A percentile compares a stretch with the other conserved stretches of the same genome.
These are phyloP conservation scores for Clausena lansium DNA, from an alignment of 345 rosid genomes.

Conservation along the genomic window DNA sequence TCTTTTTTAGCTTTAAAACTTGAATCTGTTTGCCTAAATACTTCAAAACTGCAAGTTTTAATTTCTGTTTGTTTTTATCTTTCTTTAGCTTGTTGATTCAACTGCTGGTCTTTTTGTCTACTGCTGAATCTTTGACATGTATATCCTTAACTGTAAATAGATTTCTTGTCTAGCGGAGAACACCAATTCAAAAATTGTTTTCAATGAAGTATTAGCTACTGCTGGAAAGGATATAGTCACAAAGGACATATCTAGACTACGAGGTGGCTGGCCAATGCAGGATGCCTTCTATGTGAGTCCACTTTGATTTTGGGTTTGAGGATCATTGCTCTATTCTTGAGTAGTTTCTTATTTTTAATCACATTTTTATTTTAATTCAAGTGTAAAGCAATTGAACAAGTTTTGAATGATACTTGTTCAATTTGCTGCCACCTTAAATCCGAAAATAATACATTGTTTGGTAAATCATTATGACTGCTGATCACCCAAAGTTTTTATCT, in stretches of 20 bases:
- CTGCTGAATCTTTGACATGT: conserved; percentile 5
- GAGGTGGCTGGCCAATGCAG: conserved; percentile 99
- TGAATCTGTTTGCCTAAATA: conserved; percentile 13
- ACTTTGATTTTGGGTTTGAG: conserved; percentile 10
- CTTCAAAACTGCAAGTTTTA: not conserved
- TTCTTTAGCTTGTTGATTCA: conserved; percentile 13
- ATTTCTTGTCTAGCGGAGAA: conserved; percentile 79
- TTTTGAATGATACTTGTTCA: not conserved
- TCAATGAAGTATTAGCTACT: conserved; percentile 76
- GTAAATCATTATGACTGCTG: not conserved
- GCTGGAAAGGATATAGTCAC: conserved; percentile 90
- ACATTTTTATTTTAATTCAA: not conserved
- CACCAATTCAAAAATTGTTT: conserved; percentile 70
- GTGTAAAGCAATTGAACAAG: not conserved
- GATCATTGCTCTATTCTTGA: not conserved
- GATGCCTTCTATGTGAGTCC: conserved; percentile 84
- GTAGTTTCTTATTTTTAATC: not conserved
- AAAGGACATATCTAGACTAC: conserved; percentile 91
- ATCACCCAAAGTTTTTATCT: not conserved
- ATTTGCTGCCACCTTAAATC: not conserved
- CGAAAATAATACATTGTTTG: not conserved
- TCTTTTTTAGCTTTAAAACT: conserved; percentile 31
- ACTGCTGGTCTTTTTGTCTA: not conserved
- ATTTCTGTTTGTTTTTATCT: conserved; percentile 14
- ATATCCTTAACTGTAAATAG: conserved; percentile 55